Base-by-base conservation (phyloP, 306 rosid genomes). In the Mucuna pruriens region DNA sequence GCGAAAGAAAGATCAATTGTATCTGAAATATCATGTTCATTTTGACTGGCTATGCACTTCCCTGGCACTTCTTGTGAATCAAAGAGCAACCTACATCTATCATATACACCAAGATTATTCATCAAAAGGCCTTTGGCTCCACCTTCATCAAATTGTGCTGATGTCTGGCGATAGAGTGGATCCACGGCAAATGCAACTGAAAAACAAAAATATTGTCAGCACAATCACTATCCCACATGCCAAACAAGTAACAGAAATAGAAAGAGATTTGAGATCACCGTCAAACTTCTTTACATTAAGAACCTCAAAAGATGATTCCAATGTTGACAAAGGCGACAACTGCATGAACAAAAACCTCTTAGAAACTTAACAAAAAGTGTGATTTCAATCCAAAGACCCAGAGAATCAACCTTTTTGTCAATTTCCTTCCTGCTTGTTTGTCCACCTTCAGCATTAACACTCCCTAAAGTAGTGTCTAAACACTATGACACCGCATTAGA, bases 141-240 rank as follows among this genome's bases (percentile, higher is more conserved):
- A 40, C 99, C 99, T 91, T 95, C 99, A 80, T 91, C 97, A 80
- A 93, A 95, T 81, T 93, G 88, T 69, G 98, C 94, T 16, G 99
- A 87, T 38, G 97, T 93, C 82, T 95, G 94, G 80, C 88, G 92
- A 84, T 93, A 95, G 55, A 93, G 97, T n/a, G 98, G 99, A 80
- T 95, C 99, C 85, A 95, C 94, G 3, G 93, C 82, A 80, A 95
- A 93, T 71, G 98, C 98, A 84, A 88, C 98, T 95, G 93, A 71
- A 62, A 12, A 40, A 51, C 10, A 55, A 46, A 78, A 15, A 85
- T 75, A 79, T 39, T 34, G 49, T 76, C 36, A 72, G 85, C 78
- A 86, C 71, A 79, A 62, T 29, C 58, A 73, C 64, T 68, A 70
- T 54, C 68, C 62, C 84, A 61, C 64, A 52, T 62, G 66, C 40